Percentiles rank a stretch among this genome's conserved stretches.
Evolutionary conservation across 192 early-diverging fungal species (phyloP).

Genomic region (Backusella psychrophila): DNA sequence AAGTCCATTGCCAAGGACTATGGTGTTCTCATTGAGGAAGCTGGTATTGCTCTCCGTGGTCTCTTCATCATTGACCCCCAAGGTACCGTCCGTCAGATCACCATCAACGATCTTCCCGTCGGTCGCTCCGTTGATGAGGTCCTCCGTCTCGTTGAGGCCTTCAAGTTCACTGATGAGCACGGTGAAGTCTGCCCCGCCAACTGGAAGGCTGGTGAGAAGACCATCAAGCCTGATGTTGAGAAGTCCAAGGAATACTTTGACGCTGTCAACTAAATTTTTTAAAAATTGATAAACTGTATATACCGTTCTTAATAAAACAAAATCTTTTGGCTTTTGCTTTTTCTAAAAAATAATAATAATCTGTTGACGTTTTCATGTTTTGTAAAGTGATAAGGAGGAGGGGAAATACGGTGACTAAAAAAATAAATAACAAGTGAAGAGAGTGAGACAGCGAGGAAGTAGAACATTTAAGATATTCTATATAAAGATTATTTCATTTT

Average conservation of each 20-base stretch:
- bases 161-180: conserved; percentile 89
- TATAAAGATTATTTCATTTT: too few species aligned
- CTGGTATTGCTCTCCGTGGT: conserved; percentile 77
- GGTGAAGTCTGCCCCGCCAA: conserved; percentile 79
- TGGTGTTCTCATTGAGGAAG: conserved; percentile 81
- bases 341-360: not conserved
- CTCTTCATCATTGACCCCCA: conserved; percentile 92
- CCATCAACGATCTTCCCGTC: conserved; percentile 88
- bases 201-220: conserved; percentile 74
- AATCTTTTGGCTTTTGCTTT: not conserved
- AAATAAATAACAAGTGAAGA: too few species aligned
- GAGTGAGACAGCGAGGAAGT: too few species aligned
- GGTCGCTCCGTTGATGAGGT: conserved; percentile 86
- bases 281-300: conserved; percentile 5
- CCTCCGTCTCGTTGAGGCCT: conserved; percentile 85
- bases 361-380: too few species aligned
- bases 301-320: not conserved
- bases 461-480: too few species aligned
- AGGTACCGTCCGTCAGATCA: conserved; percentile 79
- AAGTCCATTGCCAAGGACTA: conserved; percentile 88
- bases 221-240: conserved; percentile 73
- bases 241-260: conserved; percentile 70
- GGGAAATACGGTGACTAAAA: too few species aligned
- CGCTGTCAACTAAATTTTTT: conserved; percentile 18
- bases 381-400: too few species aligned